phyloP scores from a whole-genome alignment of 2,329 filamentous ascomycete genomes.

The Xylariales sp. region DNA sequence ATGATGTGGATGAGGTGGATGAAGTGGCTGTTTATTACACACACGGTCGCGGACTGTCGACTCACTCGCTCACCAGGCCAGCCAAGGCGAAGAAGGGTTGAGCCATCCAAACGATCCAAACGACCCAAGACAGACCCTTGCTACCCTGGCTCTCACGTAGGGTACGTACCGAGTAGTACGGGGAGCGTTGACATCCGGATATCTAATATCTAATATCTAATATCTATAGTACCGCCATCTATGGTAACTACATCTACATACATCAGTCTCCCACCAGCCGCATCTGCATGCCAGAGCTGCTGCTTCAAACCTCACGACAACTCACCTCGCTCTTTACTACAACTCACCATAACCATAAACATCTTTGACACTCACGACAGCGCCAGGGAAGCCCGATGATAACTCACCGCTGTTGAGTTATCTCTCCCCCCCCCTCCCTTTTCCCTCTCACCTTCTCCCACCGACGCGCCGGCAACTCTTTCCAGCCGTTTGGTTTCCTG shows the following conservation, averaged over 20 bases:
- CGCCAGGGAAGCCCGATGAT: constrained; percentile 36
- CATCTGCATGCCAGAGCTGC: constrained; percentile 35
- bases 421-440: constrained; percentile 22
- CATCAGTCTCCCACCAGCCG: constrained; percentile 46
- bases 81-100: constrained; percentile 39
- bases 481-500: constrained; percentile 37
- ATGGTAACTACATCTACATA: constrained; percentile 16
- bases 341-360: constrained; percentile 19
- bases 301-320: constrained; percentile 31
- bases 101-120: constrained; percentile 53
- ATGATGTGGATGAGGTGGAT: constrained; percentile 39
- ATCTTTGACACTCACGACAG: constrained; percentile 27
- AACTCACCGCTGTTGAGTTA: constrained; percentile 34
- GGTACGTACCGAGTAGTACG: constrained; percentile 13
- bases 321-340: constrained; percentile 29
- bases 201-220: constrained; percentile 23
- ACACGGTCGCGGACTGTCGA: constrained; percentile 33
- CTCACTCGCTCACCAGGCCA: constrained; percentile 35
- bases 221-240: no score
- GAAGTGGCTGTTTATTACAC: constrained; percentile 44
- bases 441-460: constrained; percentile 34
- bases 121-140: constrained; percentile 48
- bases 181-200: constrained; percentile 48
- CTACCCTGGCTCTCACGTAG: constrained; percentile 24
- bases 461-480: constrained; percentile 39